phyloP scores from a whole-genome alignment of 2,329 filamentous ascomycete genomes.

The Paraphaeosphaeria sporulosa region DNA sequence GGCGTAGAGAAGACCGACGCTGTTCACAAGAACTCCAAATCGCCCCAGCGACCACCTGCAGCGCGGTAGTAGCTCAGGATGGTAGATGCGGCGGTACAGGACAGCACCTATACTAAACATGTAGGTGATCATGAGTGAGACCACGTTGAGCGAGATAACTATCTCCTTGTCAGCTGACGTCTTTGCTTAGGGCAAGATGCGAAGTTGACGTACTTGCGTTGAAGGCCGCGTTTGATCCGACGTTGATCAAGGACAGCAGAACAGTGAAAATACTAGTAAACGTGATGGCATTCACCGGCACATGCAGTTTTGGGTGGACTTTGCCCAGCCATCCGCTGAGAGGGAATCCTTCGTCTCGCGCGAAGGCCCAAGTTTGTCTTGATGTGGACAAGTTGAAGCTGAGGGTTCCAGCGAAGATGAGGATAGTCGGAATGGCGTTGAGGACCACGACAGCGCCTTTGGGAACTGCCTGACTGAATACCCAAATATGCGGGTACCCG shows the following conservation, averaged over 20 bases:
- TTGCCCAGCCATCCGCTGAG: too few species aligned
- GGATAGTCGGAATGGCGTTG: too few species aligned
- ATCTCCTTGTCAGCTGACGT: not conserved
- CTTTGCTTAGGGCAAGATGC: not conserved
- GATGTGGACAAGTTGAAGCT: too few species aligned
- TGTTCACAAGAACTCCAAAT: constrained; percentile 50
- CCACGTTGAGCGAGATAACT: not conserved
- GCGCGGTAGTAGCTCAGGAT: constrained; percentile 47
- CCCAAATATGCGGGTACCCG: too few species aligned
- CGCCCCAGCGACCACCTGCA: constrained; percentile 50
- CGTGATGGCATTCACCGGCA: too few species aligned
- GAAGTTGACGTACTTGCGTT: constrained; percentile 3
- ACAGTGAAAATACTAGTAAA: not conserved
- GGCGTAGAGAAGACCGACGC: constrained; percentile 46
- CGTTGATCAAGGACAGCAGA: not conserved
- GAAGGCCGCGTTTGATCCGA: constrained; percentile 1
- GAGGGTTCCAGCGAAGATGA: too few species aligned
- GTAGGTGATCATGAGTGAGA: constrained; percentile 49
- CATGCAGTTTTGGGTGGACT: too few species aligned
- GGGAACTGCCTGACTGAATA: too few species aligned
- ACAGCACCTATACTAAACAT: constrained; percentile 52
- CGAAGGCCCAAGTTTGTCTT: too few species aligned
- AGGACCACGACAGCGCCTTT: too few species aligned
- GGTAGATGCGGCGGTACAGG: constrained; percentile 47
- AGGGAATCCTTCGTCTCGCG: too few species aligned